Evolutionary conservation across 495 filamentous ascomycete species (phyloP), one percentile per base, ranked within the genome.

Genomic region (Neurospora africana): DNA sequence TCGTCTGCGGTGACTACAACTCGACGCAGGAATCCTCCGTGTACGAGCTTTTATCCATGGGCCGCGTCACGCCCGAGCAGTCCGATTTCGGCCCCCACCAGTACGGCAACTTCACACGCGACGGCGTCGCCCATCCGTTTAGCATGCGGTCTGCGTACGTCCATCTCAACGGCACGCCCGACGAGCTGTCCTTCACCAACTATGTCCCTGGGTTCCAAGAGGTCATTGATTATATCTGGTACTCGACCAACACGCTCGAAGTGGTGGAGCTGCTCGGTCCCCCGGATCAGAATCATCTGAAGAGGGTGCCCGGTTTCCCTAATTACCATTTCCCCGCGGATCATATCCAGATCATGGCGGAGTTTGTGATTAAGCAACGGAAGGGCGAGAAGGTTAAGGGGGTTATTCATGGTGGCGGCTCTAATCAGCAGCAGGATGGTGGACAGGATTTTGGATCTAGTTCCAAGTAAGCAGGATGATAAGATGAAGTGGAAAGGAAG

Each of bases 241-340:
- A 94, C 83, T 92, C 92, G 69, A 93, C 93, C 58, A 98, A 97
- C 79, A 88, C 93, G 37, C 85, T 99, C 58, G 92, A 96, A 78
- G 90, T 97, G 38, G 91, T 92, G 40, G 91, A 89, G 47, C 81
- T 99, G 71, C 91, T 99, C 11, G 96, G 95, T 8, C 90, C 95
- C 43, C 92, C 97, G 13, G 96, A 99, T 81, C 88, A 89, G 77
- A 89, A 95, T 15, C 97, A 98, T 81, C 89, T 99, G 71, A 90
- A 91, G 75, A 87, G 90, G 65, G 93, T 98, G 6, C 95, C 95
- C 4, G 95, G 95, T 0, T 99, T 98, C 82, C 95, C 95, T 13
- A 97, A 98, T 76, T 94, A 91, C 79, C 95, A 98, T 82, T 98
- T 97, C 83, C 96, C 96, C 1, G 95, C 93, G 80, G 95, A 99